These are phyloP conservation scores for Saccharomycopsis sp. DNA, from an alignment of 805 yeast genomes.

Conservation along the genomic window DNA sequence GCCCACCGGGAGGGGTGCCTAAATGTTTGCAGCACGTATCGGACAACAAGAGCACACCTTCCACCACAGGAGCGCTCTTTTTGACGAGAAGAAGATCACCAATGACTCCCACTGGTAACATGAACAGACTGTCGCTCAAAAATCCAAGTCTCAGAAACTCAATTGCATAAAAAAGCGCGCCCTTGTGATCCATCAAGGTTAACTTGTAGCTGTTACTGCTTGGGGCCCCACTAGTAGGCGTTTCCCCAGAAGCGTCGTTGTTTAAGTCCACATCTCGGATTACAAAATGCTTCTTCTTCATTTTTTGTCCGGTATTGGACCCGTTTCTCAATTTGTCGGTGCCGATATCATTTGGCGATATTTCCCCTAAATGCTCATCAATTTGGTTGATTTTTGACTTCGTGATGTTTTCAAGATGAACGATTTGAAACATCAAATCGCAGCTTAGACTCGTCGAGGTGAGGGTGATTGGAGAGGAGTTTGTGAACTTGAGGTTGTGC, in stretches of 20 bases:
- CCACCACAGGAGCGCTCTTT: conserved; percentile 39
- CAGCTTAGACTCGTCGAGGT: not conserved
- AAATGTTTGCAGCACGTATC: conserved; percentile 28
- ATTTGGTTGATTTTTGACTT: conserved; percentile 44
- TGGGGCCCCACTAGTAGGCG: conserved; percentile 6
- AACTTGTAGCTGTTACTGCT: conserved; percentile 40
- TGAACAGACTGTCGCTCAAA: conserved; percentile 32
- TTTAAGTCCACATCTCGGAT: conserved; percentile 47
- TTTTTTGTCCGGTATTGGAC: conserved; percentile 21
- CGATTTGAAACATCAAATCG: conserved; percentile 45
- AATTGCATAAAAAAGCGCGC: conserved; percentile 49
- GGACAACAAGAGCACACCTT: conserved; percentile 39
- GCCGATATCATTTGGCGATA: conserved; percentile 54
- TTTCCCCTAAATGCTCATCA: conserved; percentile 45
- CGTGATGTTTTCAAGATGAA: conserved; percentile 48
- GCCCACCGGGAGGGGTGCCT: conserved; percentile 30
- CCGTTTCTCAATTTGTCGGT: conserved; percentile 43
- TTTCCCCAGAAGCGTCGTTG: conserved; percentile 26
- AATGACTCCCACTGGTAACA: conserved; percentile 53
- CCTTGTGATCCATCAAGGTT: conserved; percentile 47
- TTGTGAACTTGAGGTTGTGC: not conserved
- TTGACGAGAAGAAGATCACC: conserved; percentile 31
- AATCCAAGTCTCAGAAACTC: conserved; percentile 50
- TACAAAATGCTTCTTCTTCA: conserved; percentile 27
- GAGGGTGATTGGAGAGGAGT: not conserved